phyloP scores from a whole-genome alignment of 768 basidiomycete genomes.

The Sporobolomyces roseus region DNA sequence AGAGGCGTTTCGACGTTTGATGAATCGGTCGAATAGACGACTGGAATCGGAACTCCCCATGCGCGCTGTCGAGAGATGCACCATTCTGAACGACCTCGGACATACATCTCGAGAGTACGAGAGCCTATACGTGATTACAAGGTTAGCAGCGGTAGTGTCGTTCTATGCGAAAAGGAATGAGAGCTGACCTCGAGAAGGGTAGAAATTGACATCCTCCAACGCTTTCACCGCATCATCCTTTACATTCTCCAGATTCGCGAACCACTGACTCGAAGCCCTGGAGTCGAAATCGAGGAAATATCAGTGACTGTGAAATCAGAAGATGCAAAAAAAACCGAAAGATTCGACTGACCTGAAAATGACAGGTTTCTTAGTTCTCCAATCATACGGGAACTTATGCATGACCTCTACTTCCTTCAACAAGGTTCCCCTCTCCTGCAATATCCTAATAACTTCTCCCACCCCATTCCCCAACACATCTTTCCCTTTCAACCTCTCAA shows the following conservation, averaged over 20 bases:
- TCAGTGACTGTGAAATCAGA: slow-evolving; percentile 1
- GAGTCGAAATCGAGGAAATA: not conserved
- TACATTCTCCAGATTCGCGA: slow-evolving; percentile 81
- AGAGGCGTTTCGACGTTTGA: too few species aligned
- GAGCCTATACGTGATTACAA: slow-evolving; percentile 57
- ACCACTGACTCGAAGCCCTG: slow-evolving; percentile 95
- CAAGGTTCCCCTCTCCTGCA: slow-evolving; percentile 57
- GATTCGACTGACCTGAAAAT: slow-evolving; percentile 68
- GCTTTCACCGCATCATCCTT: slow-evolving; percentile 70
- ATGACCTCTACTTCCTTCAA: slow-evolving; percentile 66
- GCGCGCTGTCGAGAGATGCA: slow-evolving; percentile 96
- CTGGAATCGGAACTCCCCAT: slow-evolving; percentile 96
- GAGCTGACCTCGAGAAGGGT: slow-evolving; percentile 66
- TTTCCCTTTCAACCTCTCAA: slow-evolving; percentile 59
- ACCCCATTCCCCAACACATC: slow-evolving; percentile 71
- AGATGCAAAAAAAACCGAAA: not conserved
- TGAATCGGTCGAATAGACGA: slow-evolving; percentile 57
- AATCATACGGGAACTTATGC: slow-evolving; percentile 93
- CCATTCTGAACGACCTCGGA: slow-evolving; percentile 90
- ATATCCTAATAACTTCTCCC: slow-evolving; percentile 61
- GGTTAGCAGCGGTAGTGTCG: not conserved
- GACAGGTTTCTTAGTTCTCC: slow-evolving; percentile 89
- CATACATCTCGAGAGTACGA: slow-evolving; percentile 79
- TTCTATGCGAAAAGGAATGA: slow-evolving; percentile 21
- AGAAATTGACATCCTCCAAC: slow-evolving; percentile 67